Evolutionary conservation across 192 early-diverging fungal species (phyloP).

Genomic region (Rhizophagus sp.): DNA sequence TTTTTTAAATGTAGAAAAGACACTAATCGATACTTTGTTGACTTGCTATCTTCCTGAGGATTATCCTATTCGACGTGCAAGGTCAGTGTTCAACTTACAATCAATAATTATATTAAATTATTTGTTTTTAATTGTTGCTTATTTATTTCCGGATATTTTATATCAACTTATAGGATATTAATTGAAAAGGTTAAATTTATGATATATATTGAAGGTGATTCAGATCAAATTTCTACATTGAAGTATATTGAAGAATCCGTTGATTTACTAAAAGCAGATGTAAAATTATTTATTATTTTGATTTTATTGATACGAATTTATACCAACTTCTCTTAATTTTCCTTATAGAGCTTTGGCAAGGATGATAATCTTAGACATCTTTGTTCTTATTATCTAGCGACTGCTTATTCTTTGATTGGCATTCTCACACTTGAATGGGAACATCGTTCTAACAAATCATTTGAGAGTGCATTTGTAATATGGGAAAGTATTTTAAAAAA

Average conservation of each 20-base stretch:
- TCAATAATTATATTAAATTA: background rate
- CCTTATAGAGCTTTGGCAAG: conserved; percentile 29
- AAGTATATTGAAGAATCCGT: conserved; percentile 36
- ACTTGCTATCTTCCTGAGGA: conserved; percentile 16
- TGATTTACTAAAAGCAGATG: conserved; percentile 38
- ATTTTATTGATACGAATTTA: background rate
- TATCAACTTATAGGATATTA: conserved; percentile 23
- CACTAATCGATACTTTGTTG: conserved; percentile 14
- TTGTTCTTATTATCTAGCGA: conserved; percentile 58
- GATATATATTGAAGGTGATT: conserved; percentile 4
- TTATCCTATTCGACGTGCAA: conserved; percentile 40
- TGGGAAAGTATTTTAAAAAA: conserved; percentile 58
- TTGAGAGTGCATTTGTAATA: conserved; percentile 54
- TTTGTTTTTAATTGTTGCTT: background rate
- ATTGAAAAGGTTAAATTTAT: conserved; percentile 34
- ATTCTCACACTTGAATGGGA: conserved; percentile 46
- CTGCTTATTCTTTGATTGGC: conserved; percentile 60
- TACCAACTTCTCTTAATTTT: background rate
- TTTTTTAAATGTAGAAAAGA: conserved; percentile 1
- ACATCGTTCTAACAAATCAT: conserved; percentile 38
- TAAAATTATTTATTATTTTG: conserved; percentile 1
- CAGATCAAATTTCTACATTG: conserved; percentile 26
- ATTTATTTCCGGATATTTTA: background rate
- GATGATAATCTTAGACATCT: conserved; percentile 45
- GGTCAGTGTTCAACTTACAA: background rate